Base-by-base conservation (phyloP, 2,329 filamentous ascomycete genomes). In the Rhynchosporium secalis region DNA sequence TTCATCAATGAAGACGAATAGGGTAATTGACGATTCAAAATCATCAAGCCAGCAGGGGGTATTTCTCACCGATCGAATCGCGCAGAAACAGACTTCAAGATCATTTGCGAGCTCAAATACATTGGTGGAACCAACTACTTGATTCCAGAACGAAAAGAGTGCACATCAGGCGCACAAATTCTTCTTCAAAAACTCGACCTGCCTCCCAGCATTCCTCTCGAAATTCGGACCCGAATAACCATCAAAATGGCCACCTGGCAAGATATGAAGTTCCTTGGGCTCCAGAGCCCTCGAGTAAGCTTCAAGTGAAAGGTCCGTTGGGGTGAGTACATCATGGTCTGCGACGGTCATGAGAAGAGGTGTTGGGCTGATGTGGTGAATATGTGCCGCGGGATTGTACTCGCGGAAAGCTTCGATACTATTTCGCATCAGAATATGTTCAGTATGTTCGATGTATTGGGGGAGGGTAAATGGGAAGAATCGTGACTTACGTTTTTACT, bases 181-280 rank as follows among this genome's bases (percentile, higher is more conserved):
- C 41, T 51, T 60, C 56, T 55, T 64, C 58, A 66, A 61, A 28
- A 76, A 61, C 70, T 74, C 76, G 72, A 77, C 74, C 60, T 77
- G 73, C 43, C 76, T 73, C 4, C 72, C 73, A 48, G 74, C 72
- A 20, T 74, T 62, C 64, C 69, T 72, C 68, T 75, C 71, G 73
- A 77, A 47, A 48, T 64, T 56, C 65, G 60, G 13, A 13, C 59
- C 58, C 3, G 58, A 56, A 46, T 77, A 78, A 10, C 63, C 71
- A 61, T 77, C 76, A 66, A 78, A 78, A 69, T 78, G 77, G 3
- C 74, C 76, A n/a, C 74, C 72, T 8, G 72, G 68, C 29, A 78
- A 57, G 26, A 76, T 65, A 12, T 73, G 67, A 54, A 79, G 66
- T 60, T 76, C 68, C 66, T 79, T 79, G 20, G 76, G 76, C 66